These are phyloP conservation scores for Dendryphion nanum DNA, from an alignment of 2,329 filamentous ascomycete species.

Conservation along the genomic window DNA sequence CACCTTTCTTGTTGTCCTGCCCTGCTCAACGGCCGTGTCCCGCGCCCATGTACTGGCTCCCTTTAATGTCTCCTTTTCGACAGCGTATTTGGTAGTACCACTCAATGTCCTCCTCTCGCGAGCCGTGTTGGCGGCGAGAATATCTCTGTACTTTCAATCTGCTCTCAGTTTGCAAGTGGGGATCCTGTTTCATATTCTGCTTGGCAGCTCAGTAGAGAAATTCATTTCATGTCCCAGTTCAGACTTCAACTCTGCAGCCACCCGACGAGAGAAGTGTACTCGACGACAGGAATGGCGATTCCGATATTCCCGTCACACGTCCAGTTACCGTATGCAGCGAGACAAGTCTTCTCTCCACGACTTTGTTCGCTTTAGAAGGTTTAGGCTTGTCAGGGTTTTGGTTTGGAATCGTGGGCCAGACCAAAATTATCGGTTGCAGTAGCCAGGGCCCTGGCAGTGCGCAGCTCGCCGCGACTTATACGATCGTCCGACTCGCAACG, in stretches of 20 bases:
- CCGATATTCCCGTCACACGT: conserved; percentile 12
- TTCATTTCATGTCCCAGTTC: conserved; percentile 11
- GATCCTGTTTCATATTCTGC: conserved; percentile 20
- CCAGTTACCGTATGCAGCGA: conserved; percentile 6
- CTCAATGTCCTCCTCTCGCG: background rate
- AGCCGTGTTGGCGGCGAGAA: conserved; percentile 1
- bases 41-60: no score
- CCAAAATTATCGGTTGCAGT: no score
- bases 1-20: background rate
- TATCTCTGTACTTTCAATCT: conserved; percentile 1
- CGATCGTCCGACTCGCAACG: no score
- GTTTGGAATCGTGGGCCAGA: no score
- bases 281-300: conserved; percentile 7
- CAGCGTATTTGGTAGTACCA: conserved; percentile 8
- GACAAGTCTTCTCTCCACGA: no score
- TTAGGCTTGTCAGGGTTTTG: no score
- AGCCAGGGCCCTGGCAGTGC: no score
- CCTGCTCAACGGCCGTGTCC: no score
- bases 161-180: conserved; percentile 6
- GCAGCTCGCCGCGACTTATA: no score
- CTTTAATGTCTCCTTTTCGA: conserved; percentile 10
- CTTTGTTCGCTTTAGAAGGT: no score
- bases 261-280: conserved; percentile 6
- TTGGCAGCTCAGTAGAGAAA: conserved; percentile 30
- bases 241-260: conserved; percentile 12